Evolutionary conservation across 306 rosid genomes (phyloP).

Genomic region (Vigna angularis): DNA sequence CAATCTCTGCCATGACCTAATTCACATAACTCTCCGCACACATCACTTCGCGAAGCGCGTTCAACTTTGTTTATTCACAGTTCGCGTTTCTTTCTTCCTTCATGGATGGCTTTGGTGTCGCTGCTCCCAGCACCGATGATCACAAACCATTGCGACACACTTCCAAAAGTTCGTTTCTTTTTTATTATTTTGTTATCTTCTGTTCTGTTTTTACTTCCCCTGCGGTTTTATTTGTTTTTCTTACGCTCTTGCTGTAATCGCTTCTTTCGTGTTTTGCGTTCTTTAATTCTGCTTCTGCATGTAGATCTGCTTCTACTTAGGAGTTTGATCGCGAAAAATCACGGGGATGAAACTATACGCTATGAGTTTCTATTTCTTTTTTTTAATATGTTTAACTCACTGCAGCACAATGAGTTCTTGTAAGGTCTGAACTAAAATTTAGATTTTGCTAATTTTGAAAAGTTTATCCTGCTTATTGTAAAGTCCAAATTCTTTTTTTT

Average conservation of each 20-base stretch:
- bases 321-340: neutral
- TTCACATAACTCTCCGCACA: conserved; percentile 7
- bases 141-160: conserved; percentile 53
- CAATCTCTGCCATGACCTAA: conserved; percentile 40
- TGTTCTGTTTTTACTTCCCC: neutral
- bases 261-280: conserved; percentile 15
- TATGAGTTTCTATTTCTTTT: conserved; percentile 5
- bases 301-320: conserved; percentile 45
- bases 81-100: conserved; percentile 2
- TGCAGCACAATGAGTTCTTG: neutral
- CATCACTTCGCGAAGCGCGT: conserved; percentile 2
- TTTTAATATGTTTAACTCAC: neutral
- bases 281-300: neutral
- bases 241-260: neutral
- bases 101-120: conserved; percentile 63
- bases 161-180: conserved; percentile 59
- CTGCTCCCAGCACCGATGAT: conserved; percentile 55
- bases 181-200: neutral
- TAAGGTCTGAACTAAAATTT: neutral
- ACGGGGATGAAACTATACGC: neutral
- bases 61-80: conserved; percentile 30
- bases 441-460: conserved; percentile 17
- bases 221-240: neutral
- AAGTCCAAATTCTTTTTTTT: neutral
- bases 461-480: neutral